Percentiles rank a stretch among this genome's conserved stretches.
phyloP scores from a whole-genome alignment of 345 rosid species.

The Gossypium sturtianum region DNA sequence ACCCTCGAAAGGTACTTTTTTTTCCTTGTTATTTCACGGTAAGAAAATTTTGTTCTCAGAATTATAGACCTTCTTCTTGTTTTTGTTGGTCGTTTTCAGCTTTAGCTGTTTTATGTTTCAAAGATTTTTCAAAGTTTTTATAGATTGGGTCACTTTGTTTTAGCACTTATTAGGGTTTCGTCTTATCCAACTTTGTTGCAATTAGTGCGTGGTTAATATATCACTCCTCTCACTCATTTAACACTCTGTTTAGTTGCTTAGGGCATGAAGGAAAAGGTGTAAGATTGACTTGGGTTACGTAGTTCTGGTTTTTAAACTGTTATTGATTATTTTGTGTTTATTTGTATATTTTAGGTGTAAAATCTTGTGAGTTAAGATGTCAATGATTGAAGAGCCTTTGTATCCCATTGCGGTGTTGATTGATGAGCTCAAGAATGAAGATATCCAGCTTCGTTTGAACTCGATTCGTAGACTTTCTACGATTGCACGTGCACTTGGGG shows the following conservation, averaged over 20 bases:
- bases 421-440: conserved; percentile 75
- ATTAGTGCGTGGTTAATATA: conserved; percentile 2
- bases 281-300: background rate
- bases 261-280: background rate
- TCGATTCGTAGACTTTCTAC: conserved; percentile 64
- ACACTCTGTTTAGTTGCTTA: background rate
- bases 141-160: background rate
- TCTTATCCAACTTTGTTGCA: background rate
- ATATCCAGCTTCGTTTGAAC: conserved; percentile 66
- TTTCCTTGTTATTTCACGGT: too few relatives aligned
- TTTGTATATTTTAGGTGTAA: background rate
- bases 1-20: background rate
- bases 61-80: conserved; percentile 1
- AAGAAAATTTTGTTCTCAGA: background rate
- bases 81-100: background rate
- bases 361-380: conserved; percentile 34
- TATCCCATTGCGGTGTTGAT: conserved; percentile 73
- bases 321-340: background rate
- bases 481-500: conserved; percentile 74
- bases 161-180: background rate
- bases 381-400: conserved; percentile 64
- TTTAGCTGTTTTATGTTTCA: background rate
- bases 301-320: background rate
- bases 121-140: background rate
- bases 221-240: background rate